Percentiles rank a stretch among this genome's conserved stretches.
phyloP scores from a whole-genome alignment of 257 asterid genomes.

The Solanum lignicaule region DNA sequence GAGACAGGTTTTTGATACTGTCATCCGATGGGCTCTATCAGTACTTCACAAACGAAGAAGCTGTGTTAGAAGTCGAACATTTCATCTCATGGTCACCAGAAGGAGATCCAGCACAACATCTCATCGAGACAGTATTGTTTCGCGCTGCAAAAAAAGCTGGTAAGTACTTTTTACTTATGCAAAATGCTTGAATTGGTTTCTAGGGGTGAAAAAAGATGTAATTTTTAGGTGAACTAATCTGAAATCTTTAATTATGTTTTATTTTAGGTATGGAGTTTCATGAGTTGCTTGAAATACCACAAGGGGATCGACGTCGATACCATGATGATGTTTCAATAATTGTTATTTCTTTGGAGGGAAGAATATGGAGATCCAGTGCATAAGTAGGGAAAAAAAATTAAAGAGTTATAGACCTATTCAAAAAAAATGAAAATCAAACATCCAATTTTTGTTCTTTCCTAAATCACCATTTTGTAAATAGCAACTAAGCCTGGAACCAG shows the following conservation, averaged over 20 bases:
- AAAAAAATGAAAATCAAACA: not conserved
- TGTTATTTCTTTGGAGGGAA: slow-evolving; percentile 92
- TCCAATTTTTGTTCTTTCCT: slow-evolving; percentile 35
- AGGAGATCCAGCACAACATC: slow-evolving; percentile 97
- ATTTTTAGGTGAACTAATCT: not conserved
- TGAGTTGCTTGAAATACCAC: slow-evolving; percentile 87
- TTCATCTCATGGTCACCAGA: slow-evolving; percentile 89
- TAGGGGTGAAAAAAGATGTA: not conserved
- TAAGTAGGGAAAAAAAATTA: slow-evolving; percentile 15
- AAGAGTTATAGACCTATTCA: slow-evolving; percentile 8
- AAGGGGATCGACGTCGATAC: slow-evolving; percentile 91
- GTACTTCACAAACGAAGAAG: slow-evolving; percentile 95
- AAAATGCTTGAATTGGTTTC: not conserved
- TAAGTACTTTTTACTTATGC: slow-evolving; percentile 7
- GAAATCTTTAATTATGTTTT: not conserved
- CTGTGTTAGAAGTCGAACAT: slow-evolving; percentile 73
- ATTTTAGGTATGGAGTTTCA: slow-evolving; percentile 85
- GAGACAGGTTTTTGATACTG: slow-evolving; percentile 64
- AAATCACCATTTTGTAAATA: slow-evolving; percentile 11
- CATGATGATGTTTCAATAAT: slow-evolving; percentile 95
- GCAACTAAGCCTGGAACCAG: slow-evolving; percentile 32
- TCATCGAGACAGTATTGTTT: slow-evolving; percentile 72
- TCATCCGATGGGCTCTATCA: slow-evolving; percentile 94
- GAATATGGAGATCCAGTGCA: slow-evolving; percentile 95
- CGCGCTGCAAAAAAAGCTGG: slow-evolving; percentile 97